A percentile compares a stretch with the other conserved stretches of the same genome.
These are phyloP conservation scores for Suillus fuscotomentosus DNA, from an alignment of 768 basidiomycete genomes.

Conservation along the genomic window DNA sequence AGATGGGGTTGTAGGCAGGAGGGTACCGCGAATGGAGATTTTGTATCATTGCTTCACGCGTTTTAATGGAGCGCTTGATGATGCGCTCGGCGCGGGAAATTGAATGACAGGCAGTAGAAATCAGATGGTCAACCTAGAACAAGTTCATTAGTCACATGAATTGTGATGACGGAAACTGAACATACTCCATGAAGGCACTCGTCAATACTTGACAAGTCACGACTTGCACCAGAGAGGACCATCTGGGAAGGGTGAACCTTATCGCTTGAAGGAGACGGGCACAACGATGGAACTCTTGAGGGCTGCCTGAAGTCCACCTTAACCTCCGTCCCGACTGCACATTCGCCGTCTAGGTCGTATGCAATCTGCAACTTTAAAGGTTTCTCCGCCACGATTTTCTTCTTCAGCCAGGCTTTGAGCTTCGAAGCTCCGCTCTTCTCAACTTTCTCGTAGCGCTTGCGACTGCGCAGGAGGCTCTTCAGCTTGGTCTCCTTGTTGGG, in stretches of 20 bases:
- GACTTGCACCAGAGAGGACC: slow-evolving; percentile 50
- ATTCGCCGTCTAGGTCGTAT: slow-evolving; percentile 40
- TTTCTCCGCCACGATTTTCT: slow-evolving; percentile 48
- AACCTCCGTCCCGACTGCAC: slow-evolving; percentile 38
- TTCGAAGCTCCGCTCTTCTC: slow-evolving; percentile 42
- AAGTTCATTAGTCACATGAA: slow-evolving; percentile 9
- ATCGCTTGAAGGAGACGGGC: slow-evolving; percentile 10
- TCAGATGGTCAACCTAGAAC: slow-evolving; percentile 54
- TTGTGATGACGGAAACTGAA: slow-evolving; percentile 12
- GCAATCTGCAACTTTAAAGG: slow-evolving; percentile 37
- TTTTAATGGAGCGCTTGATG: slow-evolving; percentile 53
- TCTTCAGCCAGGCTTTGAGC: slow-evolving; percentile 64
- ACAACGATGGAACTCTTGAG: slow-evolving; percentile 8
- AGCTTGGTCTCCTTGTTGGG: slow-evolving; percentile 35
- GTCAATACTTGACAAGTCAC: slow-evolving; percentile 56
- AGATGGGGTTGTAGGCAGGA: slow-evolving; percentile 17
- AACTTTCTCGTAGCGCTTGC: slow-evolving; percentile 34
- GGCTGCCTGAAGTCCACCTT: slow-evolving; percentile 23
- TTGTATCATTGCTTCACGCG: slow-evolving; percentile 46
- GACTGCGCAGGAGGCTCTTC: slow-evolving; percentile 42
- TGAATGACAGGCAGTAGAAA: slow-evolving; percentile 52
- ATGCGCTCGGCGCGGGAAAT: slow-evolving; percentile 57
- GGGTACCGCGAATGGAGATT: slow-evolving; percentile 37
- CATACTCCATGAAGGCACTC: slow-evolving; percentile 54
- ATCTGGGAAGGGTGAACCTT: slow-evolving; percentile 44